These are phyloP conservation scores for Breynia disticha DNA, from an alignment of 441 rosid species.

Conservation along the genomic window DNA sequence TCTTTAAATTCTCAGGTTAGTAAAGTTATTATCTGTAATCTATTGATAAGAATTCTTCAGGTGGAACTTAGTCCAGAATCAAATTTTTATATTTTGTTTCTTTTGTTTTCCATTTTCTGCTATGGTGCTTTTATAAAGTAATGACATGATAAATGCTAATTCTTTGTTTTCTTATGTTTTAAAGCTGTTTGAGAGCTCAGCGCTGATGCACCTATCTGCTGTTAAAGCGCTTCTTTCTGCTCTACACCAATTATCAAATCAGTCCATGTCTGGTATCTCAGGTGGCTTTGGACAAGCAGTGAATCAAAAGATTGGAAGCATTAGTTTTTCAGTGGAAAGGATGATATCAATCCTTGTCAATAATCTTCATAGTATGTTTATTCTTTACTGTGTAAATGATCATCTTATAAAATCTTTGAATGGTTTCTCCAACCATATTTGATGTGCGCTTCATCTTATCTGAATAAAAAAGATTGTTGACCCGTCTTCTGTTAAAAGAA, in stretches of 20 bases:
- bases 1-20: constrained; percentile 97
- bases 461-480: too few species aligned
- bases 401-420: too few species aligned
- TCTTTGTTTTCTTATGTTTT: constrained; percentile 26
- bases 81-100: not conserved
- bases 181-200: constrained; percentile 98
- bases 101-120: not conserved
- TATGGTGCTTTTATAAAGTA: not conserved
- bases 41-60: not conserved
- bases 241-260: constrained; percentile 71
- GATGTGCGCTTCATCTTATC: too few species aligned
- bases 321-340: constrained; percentile 87
- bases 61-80: not conserved
- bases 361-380: constrained; percentile 89
- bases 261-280: constrained; percentile 71
- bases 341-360: constrained; percentile 91
- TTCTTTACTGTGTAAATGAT: not conserved
- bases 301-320: constrained; percentile 71
- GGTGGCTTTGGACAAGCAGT: constrained; percentile 69
- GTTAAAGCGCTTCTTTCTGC: constrained; percentile 96
- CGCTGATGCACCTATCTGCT: constrained; percentile 91
- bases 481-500: too few species aligned
- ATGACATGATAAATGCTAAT: constrained; percentile 25
- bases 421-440: too few species aligned
- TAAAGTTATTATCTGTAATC: constrained; percentile 3